Evolutionary conservation across 2,329 filamentous ascomycete genomes (phyloP).

Genomic region (Teratosphaeria nubilosa): DNA sequence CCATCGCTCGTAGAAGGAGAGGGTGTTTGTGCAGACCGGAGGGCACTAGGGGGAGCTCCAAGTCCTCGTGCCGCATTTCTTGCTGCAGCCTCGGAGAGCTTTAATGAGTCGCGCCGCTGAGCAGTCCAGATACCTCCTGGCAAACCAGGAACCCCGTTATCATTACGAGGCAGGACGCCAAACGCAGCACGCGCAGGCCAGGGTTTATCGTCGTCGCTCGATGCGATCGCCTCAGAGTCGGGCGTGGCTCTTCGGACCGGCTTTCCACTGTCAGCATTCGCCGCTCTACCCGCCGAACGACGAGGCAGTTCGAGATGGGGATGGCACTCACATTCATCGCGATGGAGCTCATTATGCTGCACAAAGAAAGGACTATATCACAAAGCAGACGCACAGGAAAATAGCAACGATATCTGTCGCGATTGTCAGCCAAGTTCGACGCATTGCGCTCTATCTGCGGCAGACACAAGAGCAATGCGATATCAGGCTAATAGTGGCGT

Average conservation of each 20-base stretch:
- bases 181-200: slow-evolving; percentile 44
- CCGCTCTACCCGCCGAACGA: not conserved
- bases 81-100: slow-evolving; percentile 20
- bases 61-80: slow-evolving; percentile 23
- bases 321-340: slow-evolving; percentile 16
- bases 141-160: slow-evolving; percentile 32
- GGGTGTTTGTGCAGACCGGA: slow-evolving; percentile 26
- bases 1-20: slow-evolving; percentile 27
- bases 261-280: slow-evolving; percentile 11
- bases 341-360: not conserved
- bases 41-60: slow-evolving; percentile 38
- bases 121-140: slow-evolving; percentile 28
- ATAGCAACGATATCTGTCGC: not conserved
- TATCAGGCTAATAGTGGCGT: no score
- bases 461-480: not conserved
- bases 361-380: not conserved
- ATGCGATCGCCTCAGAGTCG: slow-evolving; percentile 86
- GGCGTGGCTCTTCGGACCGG: slow-evolving; percentile 69
- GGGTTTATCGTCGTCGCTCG: slow-evolving; percentile 75
- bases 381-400: slow-evolving; percentile 3
- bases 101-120: slow-evolving; percentile 22
- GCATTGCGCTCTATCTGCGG: not conserved
- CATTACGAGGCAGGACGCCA: slow-evolving; percentile 30
- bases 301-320: not conserved
- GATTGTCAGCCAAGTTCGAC: not conserved